These are phyloP conservation scores for Xylariaceae sp. DNA, from an alignment of 2,329 filamentous ascomycete genomes.

Conservation along the genomic window DNA sequence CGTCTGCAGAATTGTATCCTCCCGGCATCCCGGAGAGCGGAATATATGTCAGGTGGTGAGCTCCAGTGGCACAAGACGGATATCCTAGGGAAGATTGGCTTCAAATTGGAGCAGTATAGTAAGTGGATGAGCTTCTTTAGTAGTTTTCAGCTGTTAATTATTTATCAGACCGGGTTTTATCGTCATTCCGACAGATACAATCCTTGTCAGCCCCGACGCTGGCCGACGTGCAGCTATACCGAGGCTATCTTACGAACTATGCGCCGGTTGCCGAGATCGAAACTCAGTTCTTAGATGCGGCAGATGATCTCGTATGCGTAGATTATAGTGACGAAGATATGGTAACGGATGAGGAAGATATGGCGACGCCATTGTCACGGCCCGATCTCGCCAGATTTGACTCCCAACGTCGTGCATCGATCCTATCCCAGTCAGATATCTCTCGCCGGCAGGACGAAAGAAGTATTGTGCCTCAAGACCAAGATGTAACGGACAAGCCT, in stretches of 20 bases:
- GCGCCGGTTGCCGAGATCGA: conserved; percentile 65
- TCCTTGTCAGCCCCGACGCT: conserved; percentile 55
- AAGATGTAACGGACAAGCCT: neutral
- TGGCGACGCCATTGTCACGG: conserved; percentile 30
- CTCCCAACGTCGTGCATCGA: conserved; percentile 16
- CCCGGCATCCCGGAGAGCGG: conserved; percentile 66
- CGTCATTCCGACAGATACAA: conserved; percentile 62
- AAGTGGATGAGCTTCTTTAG: conserved; percentile 36
- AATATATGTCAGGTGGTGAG: conserved; percentile 60
- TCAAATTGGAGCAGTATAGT: conserved; percentile 74
- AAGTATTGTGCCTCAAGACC: conserved; percentile 11
- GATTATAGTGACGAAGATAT: conserved; percentile 35
- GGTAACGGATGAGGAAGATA: conserved; percentile 31
- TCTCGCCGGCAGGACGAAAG: conserved; percentile 22
- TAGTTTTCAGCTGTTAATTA: conserved; percentile 1
- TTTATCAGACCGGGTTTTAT: conserved; percentile 61
- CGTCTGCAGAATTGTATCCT: conserved; percentile 51
- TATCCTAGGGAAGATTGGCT: conserved; percentile 66
- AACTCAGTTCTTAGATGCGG: conserved; percentile 62
- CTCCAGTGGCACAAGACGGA: conserved; percentile 67
- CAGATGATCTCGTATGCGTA: conserved; percentile 61
- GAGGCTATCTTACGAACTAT: conserved; percentile 60
- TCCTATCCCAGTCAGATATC: conserved; percentile 21
- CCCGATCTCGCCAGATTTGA: conserved; percentile 22
- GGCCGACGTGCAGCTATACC: conserved; percentile 58